Evolutionary conservation across 768 basidiomycete genomes (phyloP).

Genomic region (Cubamyces lactineus): DNA sequence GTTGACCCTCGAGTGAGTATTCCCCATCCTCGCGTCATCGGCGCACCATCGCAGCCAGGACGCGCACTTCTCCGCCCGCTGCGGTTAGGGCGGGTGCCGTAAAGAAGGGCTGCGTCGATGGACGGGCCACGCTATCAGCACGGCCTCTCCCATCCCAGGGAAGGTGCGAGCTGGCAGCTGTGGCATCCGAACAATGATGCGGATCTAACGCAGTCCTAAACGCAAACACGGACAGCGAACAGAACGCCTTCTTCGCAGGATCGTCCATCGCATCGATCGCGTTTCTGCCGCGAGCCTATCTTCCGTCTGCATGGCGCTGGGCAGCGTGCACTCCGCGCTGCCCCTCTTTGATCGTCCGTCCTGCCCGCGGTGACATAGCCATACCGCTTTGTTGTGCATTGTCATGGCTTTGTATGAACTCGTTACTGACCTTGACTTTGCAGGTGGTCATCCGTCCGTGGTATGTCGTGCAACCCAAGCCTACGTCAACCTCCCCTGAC

Average conservation of each 20-base stretch:
- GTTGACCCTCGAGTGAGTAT: conserved; percentile 73
- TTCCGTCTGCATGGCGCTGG: neutral
- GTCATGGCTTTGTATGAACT: conserved; percentile 10
- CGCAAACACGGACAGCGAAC: neutral
- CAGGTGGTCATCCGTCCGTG: conserved; percentile 83
- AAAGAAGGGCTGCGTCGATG: conserved; percentile 18
- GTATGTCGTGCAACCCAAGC: conserved; percentile 42
- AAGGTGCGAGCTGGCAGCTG: neutral
- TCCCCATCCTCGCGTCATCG: conserved; percentile 16
- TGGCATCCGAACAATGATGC: neutral
- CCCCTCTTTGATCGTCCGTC: neutral
- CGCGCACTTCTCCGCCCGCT: neutral
- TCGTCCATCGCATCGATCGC: conserved; percentile 2
- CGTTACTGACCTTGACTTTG: conserved; percentile 17
- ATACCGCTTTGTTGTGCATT: neutral
- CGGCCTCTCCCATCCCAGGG: neutral
- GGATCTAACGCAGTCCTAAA: no score
- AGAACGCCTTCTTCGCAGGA: neutral
- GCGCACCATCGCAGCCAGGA: conserved; percentile 8
- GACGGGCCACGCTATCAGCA: conserved; percentile 18
- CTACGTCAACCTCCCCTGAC: neutral
- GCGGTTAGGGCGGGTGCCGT: conserved; percentile 1
- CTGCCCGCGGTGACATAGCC: conserved; percentile 9
- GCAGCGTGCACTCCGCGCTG: no score
- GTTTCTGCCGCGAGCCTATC: conserved; percentile 15